Conservation (phyloP, 2,329 filamentous ascomycete genomes). For the Ceratocystis eucalypticola region DNA sequence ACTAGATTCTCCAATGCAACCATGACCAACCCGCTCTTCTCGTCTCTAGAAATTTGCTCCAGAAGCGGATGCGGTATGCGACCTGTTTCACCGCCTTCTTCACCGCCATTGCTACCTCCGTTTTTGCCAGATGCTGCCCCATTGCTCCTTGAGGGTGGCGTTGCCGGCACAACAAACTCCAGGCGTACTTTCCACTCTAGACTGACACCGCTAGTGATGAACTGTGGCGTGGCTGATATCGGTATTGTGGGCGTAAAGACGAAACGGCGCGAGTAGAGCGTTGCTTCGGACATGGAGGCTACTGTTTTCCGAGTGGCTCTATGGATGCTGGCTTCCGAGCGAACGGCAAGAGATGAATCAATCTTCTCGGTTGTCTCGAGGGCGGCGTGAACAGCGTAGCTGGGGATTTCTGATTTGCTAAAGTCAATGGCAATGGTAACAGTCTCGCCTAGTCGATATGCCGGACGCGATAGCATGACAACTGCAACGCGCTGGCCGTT, state of each 20-base stretch:
- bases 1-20: constrained; percentile 65
- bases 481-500: constrained; percentile 86
- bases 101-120: background rate
- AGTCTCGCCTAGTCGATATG: constrained; percentile 79
- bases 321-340: constrained; percentile 73
- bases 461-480: constrained; percentile 73
- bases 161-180: constrained; percentile 70
- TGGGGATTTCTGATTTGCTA: constrained; percentile 58
- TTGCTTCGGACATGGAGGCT: constrained; percentile 64
- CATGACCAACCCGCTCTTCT: constrained; percentile 58
- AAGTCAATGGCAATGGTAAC: constrained; percentile 80
- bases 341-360: constrained; percentile 63
- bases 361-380: constrained; percentile 81
- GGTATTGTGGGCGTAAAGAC: constrained; percentile 78
- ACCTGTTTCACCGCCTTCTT: constrained; percentile 19
- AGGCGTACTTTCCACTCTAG: constrained; percentile 81
- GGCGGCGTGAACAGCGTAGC: constrained; percentile 71
- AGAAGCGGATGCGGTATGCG: constrained; percentile 42
- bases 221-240: constrained; percentile 70
- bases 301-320: constrained; percentile 75
- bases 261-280: constrained; percentile 64
- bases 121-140: background rate
- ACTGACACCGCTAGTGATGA: constrained; percentile 76
- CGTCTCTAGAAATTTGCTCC: constrained; percentile 66
- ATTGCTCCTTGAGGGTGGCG: background rate